Conservation (phyloP, 495 filamentous ascomycete species). For the Achaetomiella virescens region DNA sequence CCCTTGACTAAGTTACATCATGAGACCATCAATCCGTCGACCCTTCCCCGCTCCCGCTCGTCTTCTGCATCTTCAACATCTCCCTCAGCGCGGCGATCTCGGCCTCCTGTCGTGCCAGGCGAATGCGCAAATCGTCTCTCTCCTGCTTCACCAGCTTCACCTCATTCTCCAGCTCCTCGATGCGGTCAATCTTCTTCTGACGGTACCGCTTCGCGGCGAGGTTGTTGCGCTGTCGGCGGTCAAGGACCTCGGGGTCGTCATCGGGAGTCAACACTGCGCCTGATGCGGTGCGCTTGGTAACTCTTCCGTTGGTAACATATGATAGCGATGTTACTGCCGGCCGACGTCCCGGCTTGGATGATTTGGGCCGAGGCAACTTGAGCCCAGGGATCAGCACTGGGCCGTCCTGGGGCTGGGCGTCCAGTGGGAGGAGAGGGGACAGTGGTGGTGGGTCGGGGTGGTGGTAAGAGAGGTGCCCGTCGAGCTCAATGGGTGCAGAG, state of each 20-base stretch:
- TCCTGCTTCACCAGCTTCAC: conserved; percentile 54
- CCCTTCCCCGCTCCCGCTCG: background rate
- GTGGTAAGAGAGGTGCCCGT: background rate
- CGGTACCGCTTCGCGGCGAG: conserved; percentile 66
- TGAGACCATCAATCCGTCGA: conserved; percentile 2
- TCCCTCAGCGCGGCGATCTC: conserved; percentile 44
- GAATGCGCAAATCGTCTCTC: conserved; percentile 60
- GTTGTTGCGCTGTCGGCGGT: conserved; percentile 62
- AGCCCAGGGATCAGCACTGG: conserved; percentile 6
- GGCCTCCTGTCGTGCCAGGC: conserved; percentile 57
- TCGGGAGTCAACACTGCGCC: background rate
- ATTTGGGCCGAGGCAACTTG: conserved; percentile 4
- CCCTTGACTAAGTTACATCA: background rate
- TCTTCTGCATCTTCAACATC: conserved; percentile 35
- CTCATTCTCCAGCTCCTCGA: conserved; percentile 56
- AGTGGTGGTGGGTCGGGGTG: background rate
- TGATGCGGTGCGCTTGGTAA: conserved; percentile 1
- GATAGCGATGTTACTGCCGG: conserved; percentile 1
- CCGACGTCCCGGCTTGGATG: conserved; percentile 9
- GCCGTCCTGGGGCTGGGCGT: background rate
- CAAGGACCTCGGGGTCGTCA: conserved; percentile 10
- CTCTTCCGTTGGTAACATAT: background rate
- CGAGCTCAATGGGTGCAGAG: background rate
- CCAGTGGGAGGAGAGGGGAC: background rate
- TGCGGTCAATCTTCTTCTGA: conserved; percentile 60